phyloP scores from a whole-genome alignment of 1,284 basidiomycete genomes.

The Phlebopus sp. region DNA sequence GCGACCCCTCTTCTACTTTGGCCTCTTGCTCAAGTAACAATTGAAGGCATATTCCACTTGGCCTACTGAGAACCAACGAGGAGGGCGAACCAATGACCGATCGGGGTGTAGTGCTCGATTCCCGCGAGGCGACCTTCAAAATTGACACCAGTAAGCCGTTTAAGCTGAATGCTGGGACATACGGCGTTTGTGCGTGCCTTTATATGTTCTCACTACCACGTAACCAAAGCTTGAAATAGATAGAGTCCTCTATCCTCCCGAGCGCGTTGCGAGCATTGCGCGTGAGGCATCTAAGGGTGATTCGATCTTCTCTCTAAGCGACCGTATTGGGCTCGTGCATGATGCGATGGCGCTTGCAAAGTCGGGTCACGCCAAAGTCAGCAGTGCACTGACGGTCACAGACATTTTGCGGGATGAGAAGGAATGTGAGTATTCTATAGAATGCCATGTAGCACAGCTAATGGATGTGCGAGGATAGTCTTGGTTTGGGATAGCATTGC shows the following conservation, averaged over 20 bases:
- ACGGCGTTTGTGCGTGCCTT: constrained; percentile 76
- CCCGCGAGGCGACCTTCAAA: constrained; percentile 67
- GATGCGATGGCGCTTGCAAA: constrained; percentile 81
- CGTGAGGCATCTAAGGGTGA: constrained; percentile 68
- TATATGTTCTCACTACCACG: neutral
- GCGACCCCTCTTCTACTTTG: neutral
- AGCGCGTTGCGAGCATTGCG: constrained; percentile 78
- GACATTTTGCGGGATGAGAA: constrained; percentile 68
- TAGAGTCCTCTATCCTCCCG: constrained; percentile 85
- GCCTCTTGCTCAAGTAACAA: neutral
- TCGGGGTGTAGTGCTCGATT: constrained; percentile 63
- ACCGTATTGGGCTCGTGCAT: constrained; percentile 83
- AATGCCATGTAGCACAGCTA: constrained; percentile 5
- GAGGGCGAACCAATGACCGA: constrained; percentile 63
- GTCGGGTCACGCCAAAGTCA: constrained; percentile 76
- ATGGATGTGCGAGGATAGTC: constrained; percentile 38
- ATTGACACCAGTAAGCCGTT: constrained; percentile 71
- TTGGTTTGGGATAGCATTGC: constrained; percentile 74
- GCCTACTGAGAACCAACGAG: constrained; percentile 62
- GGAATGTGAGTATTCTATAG: constrained; percentile 57
- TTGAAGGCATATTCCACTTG: constrained; percentile 76
- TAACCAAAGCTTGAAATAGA: constrained; percentile 44
- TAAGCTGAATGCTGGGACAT: constrained; percentile 89
- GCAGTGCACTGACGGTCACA: constrained; percentile 73
- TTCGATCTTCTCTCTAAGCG: constrained; percentile 75